A percentile compares a stretch with the other conserved stretches of the same genome.
These are phyloP conservation scores for Apiosordaria backusii DNA, from an alignment of 495 filamentous ascomycete species.

Conservation along the genomic window DNA sequence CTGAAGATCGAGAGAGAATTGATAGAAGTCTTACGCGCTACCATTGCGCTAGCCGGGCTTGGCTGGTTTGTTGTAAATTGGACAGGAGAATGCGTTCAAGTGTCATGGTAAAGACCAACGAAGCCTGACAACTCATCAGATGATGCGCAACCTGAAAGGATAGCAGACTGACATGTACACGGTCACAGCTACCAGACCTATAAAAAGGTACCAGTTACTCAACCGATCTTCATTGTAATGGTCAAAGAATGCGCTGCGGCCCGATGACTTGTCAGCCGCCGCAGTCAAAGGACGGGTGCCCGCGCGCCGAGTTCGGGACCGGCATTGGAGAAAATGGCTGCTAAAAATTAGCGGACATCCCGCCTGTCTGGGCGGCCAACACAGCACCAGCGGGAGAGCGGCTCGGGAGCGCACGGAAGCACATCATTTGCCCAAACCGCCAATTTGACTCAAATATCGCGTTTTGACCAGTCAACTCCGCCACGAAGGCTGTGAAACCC, in stretches of 20 bases:
- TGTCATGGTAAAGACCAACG: neutral
- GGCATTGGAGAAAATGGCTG: neutral
- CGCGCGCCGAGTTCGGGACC: neutral
- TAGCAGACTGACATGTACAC: neutral
- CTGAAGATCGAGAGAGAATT: neutral
- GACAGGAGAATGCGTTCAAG: neutral
- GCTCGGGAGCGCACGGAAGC: neutral
- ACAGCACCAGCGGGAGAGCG: neutral
- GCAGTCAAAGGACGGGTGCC: neutral
- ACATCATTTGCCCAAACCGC: neutral
- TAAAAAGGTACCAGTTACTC: neutral
- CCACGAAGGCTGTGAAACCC: neutral
- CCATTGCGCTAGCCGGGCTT: conserved; percentile 19
- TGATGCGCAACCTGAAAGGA: neutral
- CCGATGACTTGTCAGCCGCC: neutral
- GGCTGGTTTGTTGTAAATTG: conserved; percentile 1
- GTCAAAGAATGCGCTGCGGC: neutral
- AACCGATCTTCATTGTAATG: neutral
- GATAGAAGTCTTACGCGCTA: conserved; percentile 21
- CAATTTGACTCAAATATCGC: neutral
- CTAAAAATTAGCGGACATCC: neutral
- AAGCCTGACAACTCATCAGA: neutral
- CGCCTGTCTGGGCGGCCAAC: neutral
- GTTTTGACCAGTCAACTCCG: neutral
- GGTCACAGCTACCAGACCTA: too few species aligned